phyloP scores from a whole-genome alignment of 2,329 filamentous ascomycete genomes.

The Botrytis fragariae region DNA sequence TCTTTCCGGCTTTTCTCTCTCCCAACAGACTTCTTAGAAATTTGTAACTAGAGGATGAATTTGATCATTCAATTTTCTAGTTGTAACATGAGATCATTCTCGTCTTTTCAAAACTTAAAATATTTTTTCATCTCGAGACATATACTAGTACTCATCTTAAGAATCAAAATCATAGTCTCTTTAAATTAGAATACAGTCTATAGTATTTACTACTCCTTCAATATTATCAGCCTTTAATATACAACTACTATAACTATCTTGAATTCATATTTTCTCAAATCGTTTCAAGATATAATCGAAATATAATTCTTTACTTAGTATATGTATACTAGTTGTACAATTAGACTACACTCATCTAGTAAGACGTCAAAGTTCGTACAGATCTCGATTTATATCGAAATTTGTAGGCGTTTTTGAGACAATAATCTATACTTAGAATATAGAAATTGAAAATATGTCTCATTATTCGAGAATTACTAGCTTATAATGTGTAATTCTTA shows the following conservation, averaged over 20 bases:
- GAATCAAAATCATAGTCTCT: background rate
- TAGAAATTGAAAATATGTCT: accelerated
- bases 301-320: no score
- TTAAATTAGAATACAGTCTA: background rate
- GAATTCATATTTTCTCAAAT: no score
- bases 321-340: no score
- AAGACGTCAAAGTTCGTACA: background rate
- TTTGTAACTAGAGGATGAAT: background rate
- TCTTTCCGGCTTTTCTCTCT: background rate
- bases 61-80: background rate
- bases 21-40: background rate
- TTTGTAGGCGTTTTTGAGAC: accelerated
- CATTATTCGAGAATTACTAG: background rate
- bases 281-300: no score
- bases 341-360: no score
- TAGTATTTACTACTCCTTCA: no score
- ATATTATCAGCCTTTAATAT: no score
- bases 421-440: background rate
- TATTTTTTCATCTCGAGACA: no score
- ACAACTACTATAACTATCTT: no score
- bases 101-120: background rate
- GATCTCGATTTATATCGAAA: background rate
- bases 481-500: background rate
- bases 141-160: background rate
- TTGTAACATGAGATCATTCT: background rate